phyloP scores from a whole-genome alignment of 148 eudicot species.

The Cornus florida region DNA sequence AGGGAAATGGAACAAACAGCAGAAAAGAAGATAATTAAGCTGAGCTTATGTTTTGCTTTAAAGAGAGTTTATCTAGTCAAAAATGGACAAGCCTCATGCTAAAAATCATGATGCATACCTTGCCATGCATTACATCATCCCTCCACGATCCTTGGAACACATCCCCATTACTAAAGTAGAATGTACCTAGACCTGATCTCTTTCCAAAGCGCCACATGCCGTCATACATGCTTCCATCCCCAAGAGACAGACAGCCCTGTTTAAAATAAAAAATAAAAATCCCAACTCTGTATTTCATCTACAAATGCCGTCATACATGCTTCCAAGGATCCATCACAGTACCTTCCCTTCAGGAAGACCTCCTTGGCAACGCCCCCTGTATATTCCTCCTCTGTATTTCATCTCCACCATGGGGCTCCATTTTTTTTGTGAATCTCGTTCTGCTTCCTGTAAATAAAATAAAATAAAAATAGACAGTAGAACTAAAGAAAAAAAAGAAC shows the following conservation, averaged over 20 bases:
- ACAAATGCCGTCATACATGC: slow-evolving; percentile 93
- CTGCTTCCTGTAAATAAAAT: slow-evolving; percentile 56
- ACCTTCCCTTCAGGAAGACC: slow-evolving; percentile 99
- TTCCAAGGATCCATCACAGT: slow-evolving; percentile 18
- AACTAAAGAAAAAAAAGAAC: too few species aligned
- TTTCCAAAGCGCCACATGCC: slow-evolving; percentile 96
- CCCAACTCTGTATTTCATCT: too few species aligned
- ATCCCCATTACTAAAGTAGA: slow-evolving; percentile 86
- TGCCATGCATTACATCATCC: slow-evolving; percentile 96
- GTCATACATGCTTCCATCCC: slow-evolving; percentile 85
- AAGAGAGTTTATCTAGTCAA: not conserved
- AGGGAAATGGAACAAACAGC: not conserved
- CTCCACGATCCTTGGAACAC: slow-evolving; percentile 96
- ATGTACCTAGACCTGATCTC: slow-evolving; percentile 85
- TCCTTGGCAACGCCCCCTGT: slow-evolving; percentile 83
- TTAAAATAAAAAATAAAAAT: too few species aligned
- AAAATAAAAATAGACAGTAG: slow-evolving; percentile 2
- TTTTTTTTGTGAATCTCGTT: slow-evolving; percentile 68
- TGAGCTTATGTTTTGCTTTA: not conserved
- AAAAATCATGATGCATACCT: slow-evolving; percentile 42
- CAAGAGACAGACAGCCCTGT: slow-evolving; percentile 54
- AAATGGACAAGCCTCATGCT: not conserved
- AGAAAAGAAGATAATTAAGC: not conserved
- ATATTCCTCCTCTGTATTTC: slow-evolving; percentile 78
- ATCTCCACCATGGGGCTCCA: slow-evolving; percentile 85